Evolutionary conservation across 2,329 filamentous ascomycete genomes (phyloP).

Genomic region (Lecanosticta acicola): DNA sequence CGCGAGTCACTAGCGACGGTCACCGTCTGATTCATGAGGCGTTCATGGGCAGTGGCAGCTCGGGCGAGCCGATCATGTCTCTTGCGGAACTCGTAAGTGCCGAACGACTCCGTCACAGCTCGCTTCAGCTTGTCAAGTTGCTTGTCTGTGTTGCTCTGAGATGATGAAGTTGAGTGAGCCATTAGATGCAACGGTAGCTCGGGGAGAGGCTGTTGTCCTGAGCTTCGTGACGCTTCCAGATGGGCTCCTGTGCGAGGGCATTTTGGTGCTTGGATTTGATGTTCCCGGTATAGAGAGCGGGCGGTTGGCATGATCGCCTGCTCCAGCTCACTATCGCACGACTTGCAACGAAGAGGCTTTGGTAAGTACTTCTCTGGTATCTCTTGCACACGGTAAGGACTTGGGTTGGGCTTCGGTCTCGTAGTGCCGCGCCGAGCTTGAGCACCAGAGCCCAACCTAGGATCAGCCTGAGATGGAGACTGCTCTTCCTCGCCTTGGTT

Average conservation of each 20-base stretch:
- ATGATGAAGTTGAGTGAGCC: conserved; percentile 6
- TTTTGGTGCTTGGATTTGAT: not conserved
- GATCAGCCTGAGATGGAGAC: too few relatives aligned
- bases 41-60: not conserved
- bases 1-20: not conserved
- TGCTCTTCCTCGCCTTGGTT: not conserved
- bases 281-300: not conserved
- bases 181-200: conserved; percentile 10
- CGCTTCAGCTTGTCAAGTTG: not conserved
- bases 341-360: conserved; percentile 1
- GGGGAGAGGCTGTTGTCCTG: conserved; percentile 3
- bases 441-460: not conserved
- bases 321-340: conserved; percentile 5
- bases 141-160: conserved; percentile 2
- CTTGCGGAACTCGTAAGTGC: not conserved
- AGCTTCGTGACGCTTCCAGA: not conserved
- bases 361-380: not conserved
- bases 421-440: conserved; percentile 4
- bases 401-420: conserved; percentile 9
- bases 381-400: not conserved
- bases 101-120: not conserved
- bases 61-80: not conserved
- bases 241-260: not conserved
- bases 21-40: not conserved
- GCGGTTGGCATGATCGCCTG: not conserved